phyloP scores from a whole-genome alignment of 257 asterid genomes.

The Eustoma russellianum region DNA sequence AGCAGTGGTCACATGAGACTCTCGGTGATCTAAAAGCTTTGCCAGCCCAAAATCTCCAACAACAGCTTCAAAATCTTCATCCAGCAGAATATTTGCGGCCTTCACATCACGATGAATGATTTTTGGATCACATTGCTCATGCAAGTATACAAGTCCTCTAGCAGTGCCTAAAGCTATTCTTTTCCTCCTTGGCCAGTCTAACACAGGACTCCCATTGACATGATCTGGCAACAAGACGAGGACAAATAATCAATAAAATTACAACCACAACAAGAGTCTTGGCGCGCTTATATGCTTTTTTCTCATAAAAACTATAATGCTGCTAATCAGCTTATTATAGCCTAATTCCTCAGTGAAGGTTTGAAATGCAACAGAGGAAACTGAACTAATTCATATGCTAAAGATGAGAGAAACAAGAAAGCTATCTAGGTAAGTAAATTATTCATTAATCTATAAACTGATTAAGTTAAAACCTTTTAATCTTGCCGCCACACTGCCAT shows the following conservation, averaged over 20 bases:
- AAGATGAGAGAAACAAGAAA: too few species aligned
- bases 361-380: too few species aligned
- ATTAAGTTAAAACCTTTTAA: constrained; percentile 41
- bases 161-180: constrained; percentile 82
- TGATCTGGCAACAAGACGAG: constrained; percentile 34
- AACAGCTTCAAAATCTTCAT: constrained; percentile 91
- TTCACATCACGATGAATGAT: constrained; percentile 91
- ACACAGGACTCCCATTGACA: constrained; percentile 59
- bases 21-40: constrained; percentile 80
- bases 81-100: constrained; percentile 89
- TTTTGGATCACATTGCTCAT: constrained; percentile 92
- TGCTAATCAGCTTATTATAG: too few species aligned
- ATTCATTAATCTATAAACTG: too few species aligned
- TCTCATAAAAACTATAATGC: too few species aligned
- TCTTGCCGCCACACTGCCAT: constrained; percentile 82
- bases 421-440: too few species aligned
- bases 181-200: constrained; percentile 80
- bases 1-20: constrained; percentile 91
- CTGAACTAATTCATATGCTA: too few species aligned
- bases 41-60: constrained; percentile 96
- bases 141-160: constrained; percentile 76
- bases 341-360: too few species aligned
- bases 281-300: too few species aligned
- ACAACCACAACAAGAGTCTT: too few species aligned
- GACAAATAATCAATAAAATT: not conserved